Conservation (phyloP, 805 yeast genomes). For the Pichia cephalocereana region DNA sequence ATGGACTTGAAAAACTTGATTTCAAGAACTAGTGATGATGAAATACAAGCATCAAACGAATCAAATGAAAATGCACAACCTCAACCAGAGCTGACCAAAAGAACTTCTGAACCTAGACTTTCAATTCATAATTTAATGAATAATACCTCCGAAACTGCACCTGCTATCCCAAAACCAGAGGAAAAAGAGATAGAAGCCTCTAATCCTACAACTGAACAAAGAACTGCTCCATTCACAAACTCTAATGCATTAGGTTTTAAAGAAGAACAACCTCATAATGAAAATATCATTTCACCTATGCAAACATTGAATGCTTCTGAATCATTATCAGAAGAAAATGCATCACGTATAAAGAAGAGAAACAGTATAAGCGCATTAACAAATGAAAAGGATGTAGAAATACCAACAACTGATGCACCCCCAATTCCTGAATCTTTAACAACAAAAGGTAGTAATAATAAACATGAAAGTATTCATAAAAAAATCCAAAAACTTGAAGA, state of each 20-base stretch:
- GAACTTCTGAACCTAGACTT: conserved; percentile 15
- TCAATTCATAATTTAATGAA: conserved; percentile 27
- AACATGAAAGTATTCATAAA: conserved; percentile 12
- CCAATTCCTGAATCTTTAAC: neutral
- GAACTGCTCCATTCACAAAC: neutral
- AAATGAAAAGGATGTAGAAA: conserved; percentile 37
- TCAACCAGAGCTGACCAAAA: neutral
- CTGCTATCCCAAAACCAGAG: neutral
- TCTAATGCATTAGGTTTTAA: neutral
- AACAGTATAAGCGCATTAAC: conserved; percentile 30
- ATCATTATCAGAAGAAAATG: conserved; percentile 1
- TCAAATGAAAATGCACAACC: neutral
- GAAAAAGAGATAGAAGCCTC: neutral
- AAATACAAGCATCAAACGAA: neutral
- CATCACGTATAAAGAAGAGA: conserved; percentile 7
- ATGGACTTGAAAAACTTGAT: conserved; percentile 26
- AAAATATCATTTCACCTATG: neutral
- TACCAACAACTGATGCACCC: conserved; percentile 6
- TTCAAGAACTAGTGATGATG: conserved; percentile 18
- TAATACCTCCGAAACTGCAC: conserved; percentile 4
- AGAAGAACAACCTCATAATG: neutral
- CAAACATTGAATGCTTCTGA: neutral
- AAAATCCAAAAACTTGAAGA: conserved; percentile 20
- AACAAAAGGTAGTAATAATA: neutral
- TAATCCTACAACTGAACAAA: neutral